Conservation (phyloP, 352 stramenopile genomes). For the Phytopythium delawarense region DNA sequence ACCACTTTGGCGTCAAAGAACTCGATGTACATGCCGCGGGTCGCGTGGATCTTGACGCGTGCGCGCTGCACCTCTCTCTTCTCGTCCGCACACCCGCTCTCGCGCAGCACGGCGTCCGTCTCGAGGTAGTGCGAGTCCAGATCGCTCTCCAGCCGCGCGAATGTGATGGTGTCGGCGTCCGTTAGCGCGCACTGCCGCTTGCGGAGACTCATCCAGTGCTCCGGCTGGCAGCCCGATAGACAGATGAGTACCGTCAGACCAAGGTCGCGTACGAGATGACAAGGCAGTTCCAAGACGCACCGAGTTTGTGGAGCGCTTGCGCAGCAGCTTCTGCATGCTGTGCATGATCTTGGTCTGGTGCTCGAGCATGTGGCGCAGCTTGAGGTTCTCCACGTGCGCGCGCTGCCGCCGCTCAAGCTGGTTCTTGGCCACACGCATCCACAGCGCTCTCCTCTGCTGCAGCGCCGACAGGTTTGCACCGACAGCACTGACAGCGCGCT, state of each 20-base stretch:
- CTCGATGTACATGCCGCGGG: constrained; percentile 10
- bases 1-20: constrained; percentile 14
- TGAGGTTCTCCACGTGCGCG: constrained; percentile 24
- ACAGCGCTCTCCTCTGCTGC: constrained; percentile 8
- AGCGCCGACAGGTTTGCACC: neutral
- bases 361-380: constrained; percentile 19
- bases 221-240: neutral
- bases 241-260: neutral
- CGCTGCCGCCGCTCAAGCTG: constrained; percentile 16
- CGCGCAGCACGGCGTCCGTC: constrained; percentile 3
- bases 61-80: neutral
- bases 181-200: constrained; percentile 4
- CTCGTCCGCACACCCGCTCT: neutral
- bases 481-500: neutral
- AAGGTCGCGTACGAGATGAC: too few relatives aligned
- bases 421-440: constrained; percentile 14
- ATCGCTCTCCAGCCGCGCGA: constrained; percentile 1
- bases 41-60: constrained; percentile 5
- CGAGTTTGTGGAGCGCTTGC: constrained; percentile 14
- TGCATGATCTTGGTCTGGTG: constrained; percentile 19
- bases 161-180: neutral
- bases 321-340: constrained; percentile 17
- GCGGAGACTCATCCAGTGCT: constrained; percentile 8
- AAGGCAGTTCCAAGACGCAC: neutral
- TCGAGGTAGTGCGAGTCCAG: constrained; percentile 5